Evolutionary conservation across 768 basidiomycete species (phyloP), one percentile per base, ranked within the genome.

Genomic region (Naganishia vishniacii): DNA sequence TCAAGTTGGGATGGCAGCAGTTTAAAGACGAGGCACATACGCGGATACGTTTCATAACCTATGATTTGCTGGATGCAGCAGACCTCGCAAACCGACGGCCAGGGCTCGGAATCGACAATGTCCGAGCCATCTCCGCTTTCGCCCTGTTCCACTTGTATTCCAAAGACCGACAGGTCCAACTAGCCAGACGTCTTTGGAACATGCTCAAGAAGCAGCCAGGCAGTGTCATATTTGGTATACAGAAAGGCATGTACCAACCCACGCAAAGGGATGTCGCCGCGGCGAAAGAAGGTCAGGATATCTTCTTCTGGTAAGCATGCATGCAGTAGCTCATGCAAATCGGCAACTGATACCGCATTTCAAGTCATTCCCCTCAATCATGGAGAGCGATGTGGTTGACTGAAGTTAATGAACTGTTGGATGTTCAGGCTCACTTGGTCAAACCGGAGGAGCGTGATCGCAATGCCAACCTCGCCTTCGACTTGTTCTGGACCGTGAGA

Each of bases 151-250:
- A 56, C 20, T 34, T 56, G 9, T 56, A 37, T 56, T 41, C 53
- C 0, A 13, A 56, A 23, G 3, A 20, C 23, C 18, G 23, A 37
- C 53, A 56, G 23, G 3, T 56, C 18, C 5, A 56, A 40, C 15
- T 40, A 15, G 53, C 53, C 2, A 56, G 37, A 26, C 2, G 34
- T 12, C 9, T 56, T 11, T 56, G 53, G 53, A 26, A 23, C 26
- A 56, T 56, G 53, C 53, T 56, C 13, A 34, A 56, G 7, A 56
- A 56, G 53, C 34, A 56, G 53, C 34, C 53, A 16, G 53, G 53
- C 37, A 56, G 32, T 18, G 25, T 56, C 37, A 56, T 56, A 23
- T n/a, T 56, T 15, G 53, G 53, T 3, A 40, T 56, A 1, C 53
- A 56, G 23, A 56, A 56, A 41, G 53, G 53, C 4, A 40, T 40